Percentiles rank a stretch among this genome's conserved stretches.
These are phyloP conservation scores for Hortiboletus flavorubellus DNA, from an alignment of 768 basidiomycete species.

Conservation along the genomic window DNA sequence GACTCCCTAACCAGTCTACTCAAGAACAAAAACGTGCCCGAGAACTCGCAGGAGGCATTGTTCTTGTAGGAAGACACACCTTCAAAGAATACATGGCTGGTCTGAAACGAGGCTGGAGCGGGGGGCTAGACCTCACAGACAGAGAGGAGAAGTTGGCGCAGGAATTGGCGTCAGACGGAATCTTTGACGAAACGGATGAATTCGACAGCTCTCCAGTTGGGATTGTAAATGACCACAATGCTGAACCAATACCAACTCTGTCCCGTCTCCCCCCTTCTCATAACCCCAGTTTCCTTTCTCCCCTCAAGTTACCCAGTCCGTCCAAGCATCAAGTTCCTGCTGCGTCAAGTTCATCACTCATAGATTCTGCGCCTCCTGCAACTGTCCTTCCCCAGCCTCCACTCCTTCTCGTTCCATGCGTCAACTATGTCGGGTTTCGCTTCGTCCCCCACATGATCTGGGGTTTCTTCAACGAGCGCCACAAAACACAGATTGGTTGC, in stretches of 20 bases:
- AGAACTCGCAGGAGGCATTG: conserved; percentile 76
- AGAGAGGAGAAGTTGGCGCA: conserved; percentile 67
- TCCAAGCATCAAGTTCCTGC: conserved; percentile 15
- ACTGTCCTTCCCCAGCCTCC: conserved; percentile 73
- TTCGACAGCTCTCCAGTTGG: conserved; percentile 21
- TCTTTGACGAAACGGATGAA: conserved; percentile 68
- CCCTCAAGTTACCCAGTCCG: conserved; percentile 26
- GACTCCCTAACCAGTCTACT: conserved; percentile 52
- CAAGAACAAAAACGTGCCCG: conserved; percentile 50
- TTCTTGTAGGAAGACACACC: conserved; percentile 84
- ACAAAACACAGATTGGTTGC: conserved; percentile 75
- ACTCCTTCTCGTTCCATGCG: conserved; percentile 70
- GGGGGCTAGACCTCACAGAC: conserved; percentile 63
- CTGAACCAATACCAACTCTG: conserved; percentile 40
- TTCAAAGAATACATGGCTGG: conserved; percentile 96
- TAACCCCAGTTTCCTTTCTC: conserved; percentile 33
- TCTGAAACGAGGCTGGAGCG: conserved; percentile 79
- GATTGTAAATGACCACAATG: conserved; percentile 28
- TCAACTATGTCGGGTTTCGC: conserved; percentile 73
- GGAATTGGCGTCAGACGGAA: conserved; percentile 65
- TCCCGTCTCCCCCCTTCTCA: conserved; percentile 37
- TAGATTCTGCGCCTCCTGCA: conserved; percentile 47
- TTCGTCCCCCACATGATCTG: conserved; percentile 88
- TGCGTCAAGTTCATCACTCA: conserved; percentile 21
- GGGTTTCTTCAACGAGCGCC: conserved; percentile 89